Base-by-base conservation (phyloP, 495 filamentous ascomycete genomes). In the Trichocladium antarcticum region DNA sequence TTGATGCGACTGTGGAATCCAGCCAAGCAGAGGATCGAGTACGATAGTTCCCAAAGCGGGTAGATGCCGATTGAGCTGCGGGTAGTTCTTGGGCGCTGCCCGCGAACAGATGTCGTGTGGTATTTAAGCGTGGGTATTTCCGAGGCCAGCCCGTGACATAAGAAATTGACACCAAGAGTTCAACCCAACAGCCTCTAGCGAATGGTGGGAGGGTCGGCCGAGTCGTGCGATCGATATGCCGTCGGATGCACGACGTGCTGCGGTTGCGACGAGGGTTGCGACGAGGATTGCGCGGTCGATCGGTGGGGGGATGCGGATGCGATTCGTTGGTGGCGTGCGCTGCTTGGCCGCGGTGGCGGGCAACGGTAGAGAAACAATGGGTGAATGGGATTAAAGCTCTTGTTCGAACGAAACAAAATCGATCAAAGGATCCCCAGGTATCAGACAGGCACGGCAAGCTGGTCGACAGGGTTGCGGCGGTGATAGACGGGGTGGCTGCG, bases 341-440 rank as follows among this genome's bases (percentile, higher is more conserved):
- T 47, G 43, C 45, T 39, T 49, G 59, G 51, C 51, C 51, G 50
- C 27, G 35, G 47, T 53, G 53, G 51, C 52, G 45, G 43, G 29
- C 29, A 48, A 52, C 39, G 51, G 49, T 27, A 38, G 51, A 45
- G 66, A 67, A 61, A 62, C 57, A 64, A 68, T 57, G 58, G 64
- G 39, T 57, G 66, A 66, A 69, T 68, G 54, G 46, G 58, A 67
- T 60, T 61, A 65, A 65, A 58, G 55, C 55, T 54, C 46, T 61
- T 63, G 57, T 62, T 55, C 54, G 47, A 60, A 62, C 55, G 57
- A 66, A 65, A 68, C 60, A 55, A 65, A 64, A 63, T 55, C 54
- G 61, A 65, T 67, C 63, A 62, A 61, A 58, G 50, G 57, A 68
- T 55, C 43, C 62, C 63, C 57, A 56, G 60, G 52, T 51, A 55